Evolutionary conservation across 1,284 basidiomycete species (phyloP).

Genomic region (Ustilago lituana): DNA sequence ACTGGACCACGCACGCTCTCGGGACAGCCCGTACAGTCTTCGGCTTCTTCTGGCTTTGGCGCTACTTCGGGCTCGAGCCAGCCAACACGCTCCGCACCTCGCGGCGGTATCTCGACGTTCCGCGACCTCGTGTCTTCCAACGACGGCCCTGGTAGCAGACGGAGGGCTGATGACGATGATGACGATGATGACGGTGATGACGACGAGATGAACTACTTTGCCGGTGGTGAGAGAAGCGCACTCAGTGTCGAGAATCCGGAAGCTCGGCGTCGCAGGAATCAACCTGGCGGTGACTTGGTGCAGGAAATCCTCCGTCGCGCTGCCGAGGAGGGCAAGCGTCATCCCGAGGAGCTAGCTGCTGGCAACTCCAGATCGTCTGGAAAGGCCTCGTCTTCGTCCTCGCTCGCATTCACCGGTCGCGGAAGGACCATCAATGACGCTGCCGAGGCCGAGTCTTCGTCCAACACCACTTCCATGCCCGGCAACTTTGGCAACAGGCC

Average conservation of each 20-base stretch:
- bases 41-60: conserved; percentile 35
- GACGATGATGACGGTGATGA: conserved; percentile 57
- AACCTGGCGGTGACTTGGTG: conserved; percentile 77
- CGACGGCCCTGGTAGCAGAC: conserved; percentile 17
- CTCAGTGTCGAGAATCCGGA: conserved; percentile 87
- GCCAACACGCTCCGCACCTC: conserved; percentile 12
- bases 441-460: conserved; percentile 20
- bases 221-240: conserved; percentile 74
- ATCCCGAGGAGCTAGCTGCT: conserved; percentile 20
- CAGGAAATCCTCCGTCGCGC: conserved; percentile 81
- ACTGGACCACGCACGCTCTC: conserved; percentile 66
- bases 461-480: conserved; percentile 27
- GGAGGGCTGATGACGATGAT: conserved; percentile 45
- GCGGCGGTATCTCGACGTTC: conserved; percentile 67
- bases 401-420: conserved; percentile 43
- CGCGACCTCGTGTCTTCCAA: conserved; percentile 57
- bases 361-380: conserved; percentile 5
- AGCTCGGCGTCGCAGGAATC: conserved; percentile 69
- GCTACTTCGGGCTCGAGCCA: conserved; percentile 9
- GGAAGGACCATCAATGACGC: conserved; percentile 51
- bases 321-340: conserved; percentile 72
- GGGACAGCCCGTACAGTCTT: conserved; percentile 63
- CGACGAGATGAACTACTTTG: conserved; percentile 63
- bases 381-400: conserved; percentile 9
- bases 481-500: conserved; percentile 20